A percentile compares a stretch with the other conserved stretches of the same genome.
Conservation (phyloP, 208 protist species). For the Wallacemonas sp. region DNA sequence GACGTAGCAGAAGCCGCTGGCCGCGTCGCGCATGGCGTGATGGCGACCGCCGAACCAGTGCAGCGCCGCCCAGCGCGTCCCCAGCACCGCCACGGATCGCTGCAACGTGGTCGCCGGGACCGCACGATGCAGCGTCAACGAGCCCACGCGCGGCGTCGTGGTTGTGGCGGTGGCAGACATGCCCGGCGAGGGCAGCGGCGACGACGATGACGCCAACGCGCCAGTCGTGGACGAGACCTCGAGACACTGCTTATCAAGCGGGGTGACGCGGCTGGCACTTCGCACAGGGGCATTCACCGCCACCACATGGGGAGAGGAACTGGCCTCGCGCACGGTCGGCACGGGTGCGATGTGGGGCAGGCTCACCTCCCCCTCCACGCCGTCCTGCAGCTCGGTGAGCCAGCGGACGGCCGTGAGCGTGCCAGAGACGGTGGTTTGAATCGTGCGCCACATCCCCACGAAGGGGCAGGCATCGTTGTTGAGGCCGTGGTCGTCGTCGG, state of each 20-base stretch:
- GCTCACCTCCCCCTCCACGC: no score
- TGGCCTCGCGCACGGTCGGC: no score
- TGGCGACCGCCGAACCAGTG: conserved; percentile 98
- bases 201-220: no score
- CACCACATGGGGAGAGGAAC: no score
- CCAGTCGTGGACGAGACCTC: background rate
- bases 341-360: no score
- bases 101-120: background rate
- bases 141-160: background rate
- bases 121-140: background rate
- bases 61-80: conserved; percentile 83
- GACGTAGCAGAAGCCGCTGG: conserved; percentile 98
- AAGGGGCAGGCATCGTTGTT: conserved; percentile 37
- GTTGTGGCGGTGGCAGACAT: background rate
- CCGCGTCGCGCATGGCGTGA: conserved; percentile 86
- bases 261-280: conserved; percentile 2
- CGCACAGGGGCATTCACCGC: no score
- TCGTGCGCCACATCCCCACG: conserved; percentile 47
- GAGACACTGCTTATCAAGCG: background rate
- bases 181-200: background rate
- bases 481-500: conserved; percentile 38
- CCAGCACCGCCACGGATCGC: background rate
- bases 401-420: conserved; percentile 46
- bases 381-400: no score
- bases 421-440: conserved; percentile 39